Percentiles rank a stretch among this genome's conserved stretches.
Evolutionary conservation across 2,329 filamentous ascomycete genomes (phyloP).

Genomic region (Scytalidium sp.): DNA sequence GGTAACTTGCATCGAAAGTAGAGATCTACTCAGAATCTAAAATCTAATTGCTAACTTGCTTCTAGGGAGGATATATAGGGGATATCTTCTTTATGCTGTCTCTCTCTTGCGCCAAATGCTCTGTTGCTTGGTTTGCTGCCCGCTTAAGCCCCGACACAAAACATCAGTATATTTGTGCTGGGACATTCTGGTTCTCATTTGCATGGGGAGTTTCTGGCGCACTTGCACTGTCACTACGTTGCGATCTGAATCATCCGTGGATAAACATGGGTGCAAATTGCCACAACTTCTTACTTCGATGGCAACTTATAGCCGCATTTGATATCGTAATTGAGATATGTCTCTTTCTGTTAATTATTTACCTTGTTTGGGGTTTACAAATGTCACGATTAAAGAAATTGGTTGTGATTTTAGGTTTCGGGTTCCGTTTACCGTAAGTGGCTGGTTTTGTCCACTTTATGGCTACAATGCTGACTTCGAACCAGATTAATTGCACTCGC

Average conservation of each 20-base stretch:
- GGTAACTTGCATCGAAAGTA: too few relatives aligned
- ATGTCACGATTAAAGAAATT: slow-evolving; percentile 33
- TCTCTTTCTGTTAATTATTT: slow-evolving; percentile 33
- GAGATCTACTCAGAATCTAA: too few relatives aligned
- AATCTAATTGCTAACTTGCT: too few relatives aligned
- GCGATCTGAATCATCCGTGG: slow-evolving; percentile 22
- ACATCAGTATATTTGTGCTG: slow-evolving; percentile 12
- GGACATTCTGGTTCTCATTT: slow-evolving; percentile 13
- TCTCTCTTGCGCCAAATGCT: slow-evolving; percentile 24
- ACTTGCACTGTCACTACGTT: slow-evolving; percentile 23
- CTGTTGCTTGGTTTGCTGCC: slow-evolving; percentile 19
- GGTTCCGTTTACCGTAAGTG: slow-evolving; percentile 36
- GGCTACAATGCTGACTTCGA: not conserved
- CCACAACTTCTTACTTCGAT: slow-evolving; percentile 33
- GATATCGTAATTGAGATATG: slow-evolving; percentile 37
- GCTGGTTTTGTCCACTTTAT: not conserved
- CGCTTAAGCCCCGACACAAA: slow-evolving; percentile 14
- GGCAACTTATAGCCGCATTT: slow-evolving; percentile 35
- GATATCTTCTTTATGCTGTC: slow-evolving; percentile 24
- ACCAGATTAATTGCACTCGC: slow-evolving; percentile 34
- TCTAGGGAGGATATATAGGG: slow-evolving; percentile 22
- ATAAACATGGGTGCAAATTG: slow-evolving; percentile 17
- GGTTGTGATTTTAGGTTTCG: slow-evolving; percentile 37
- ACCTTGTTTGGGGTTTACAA: slow-evolving; percentile 35
- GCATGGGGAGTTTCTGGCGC: slow-evolving; percentile 22